phyloP scores from a whole-genome alignment of 2,329 filamentous ascomycete genomes.

The Diaporthe batatas region DNA sequence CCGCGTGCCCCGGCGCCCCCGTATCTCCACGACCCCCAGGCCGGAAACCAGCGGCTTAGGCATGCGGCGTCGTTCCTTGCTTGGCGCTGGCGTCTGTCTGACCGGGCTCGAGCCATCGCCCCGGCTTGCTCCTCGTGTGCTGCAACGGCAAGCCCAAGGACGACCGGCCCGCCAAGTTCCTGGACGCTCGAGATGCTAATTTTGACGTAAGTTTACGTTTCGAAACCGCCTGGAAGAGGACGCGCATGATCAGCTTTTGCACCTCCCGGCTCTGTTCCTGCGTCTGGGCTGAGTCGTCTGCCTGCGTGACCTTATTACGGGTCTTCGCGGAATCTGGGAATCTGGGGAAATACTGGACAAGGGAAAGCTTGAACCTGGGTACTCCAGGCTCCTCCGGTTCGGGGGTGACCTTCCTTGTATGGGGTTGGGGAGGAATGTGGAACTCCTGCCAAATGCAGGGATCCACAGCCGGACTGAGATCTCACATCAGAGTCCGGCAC shows the following conservation, averaged over 20 bases:
- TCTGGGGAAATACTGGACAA: neutral
- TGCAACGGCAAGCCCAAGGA: neutral
- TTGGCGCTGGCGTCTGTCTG: constrained; percentile 25
- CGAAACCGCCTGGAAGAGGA: constrained; percentile 1
- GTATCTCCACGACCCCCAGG: constrained; percentile 20
- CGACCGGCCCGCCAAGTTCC: constrained; percentile 15
- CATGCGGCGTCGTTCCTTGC: constrained; percentile 31
- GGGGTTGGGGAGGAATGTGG: constrained; percentile 22
- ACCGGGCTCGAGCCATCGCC: constrained; percentile 3
- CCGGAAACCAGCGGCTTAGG: constrained; percentile 38
- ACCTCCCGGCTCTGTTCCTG: constrained; percentile 12
- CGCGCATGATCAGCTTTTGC: constrained; percentile 27
- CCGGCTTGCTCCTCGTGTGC: constrained; percentile 6
- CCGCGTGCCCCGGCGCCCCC: neutral
- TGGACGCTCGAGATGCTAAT: constrained; percentile 15
- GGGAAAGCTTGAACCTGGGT: neutral
- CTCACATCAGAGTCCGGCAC: constrained; percentile 20
- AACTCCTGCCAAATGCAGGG: constrained; percentile 26
- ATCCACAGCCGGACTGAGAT: constrained; percentile 26
- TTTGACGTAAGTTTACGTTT: constrained; percentile 33
- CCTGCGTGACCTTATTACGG: neutral
- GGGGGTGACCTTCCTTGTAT: neutral
- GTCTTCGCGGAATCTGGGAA: neutral
- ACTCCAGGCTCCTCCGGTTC: neutral
- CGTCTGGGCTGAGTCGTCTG: constrained; percentile 14